Conservation (phyloP, 23 red algal species). For the Agarophyton chilense region DNA sequence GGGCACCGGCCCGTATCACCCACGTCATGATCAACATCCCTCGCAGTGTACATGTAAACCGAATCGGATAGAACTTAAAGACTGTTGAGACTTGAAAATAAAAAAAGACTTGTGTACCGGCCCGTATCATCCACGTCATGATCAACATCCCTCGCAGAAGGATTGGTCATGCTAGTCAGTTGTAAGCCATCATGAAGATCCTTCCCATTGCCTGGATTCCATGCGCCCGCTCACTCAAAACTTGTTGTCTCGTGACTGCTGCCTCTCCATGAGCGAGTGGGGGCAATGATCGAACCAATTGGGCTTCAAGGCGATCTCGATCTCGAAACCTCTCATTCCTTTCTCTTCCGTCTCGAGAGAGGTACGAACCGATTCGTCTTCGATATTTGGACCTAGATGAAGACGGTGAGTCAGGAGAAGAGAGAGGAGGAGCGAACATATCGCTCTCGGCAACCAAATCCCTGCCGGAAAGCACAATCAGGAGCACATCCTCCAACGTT, state of each 20-base stretch:
- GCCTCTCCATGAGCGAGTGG: slow-evolving; percentile 44
- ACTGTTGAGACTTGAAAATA: neutral
- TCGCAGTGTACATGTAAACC: neutral
- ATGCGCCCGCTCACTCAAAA: slow-evolving; percentile 63
- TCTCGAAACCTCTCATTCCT: neutral
- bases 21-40: neutral
- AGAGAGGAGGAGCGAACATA: slow-evolving; percentile 7
- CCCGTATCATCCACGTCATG: neutral
- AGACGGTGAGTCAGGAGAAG: neutral
- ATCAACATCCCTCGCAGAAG: neutral
- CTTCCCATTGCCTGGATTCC: slow-evolving; percentile 69
- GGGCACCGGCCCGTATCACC: neutral
- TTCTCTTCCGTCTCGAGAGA: slow-evolving; percentile 6
- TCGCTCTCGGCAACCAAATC: slow-evolving; percentile 61
- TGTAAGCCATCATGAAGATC: slow-evolving; percentile 68
- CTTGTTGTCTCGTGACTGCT: slow-evolving; percentile 48
- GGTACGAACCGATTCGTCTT: slow-evolving; percentile 22
- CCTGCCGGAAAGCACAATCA: slow-evolving; percentile 61
- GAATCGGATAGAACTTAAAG: neutral
- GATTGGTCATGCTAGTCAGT: neutral
- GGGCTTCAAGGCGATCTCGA: slow-evolving; percentile 3
- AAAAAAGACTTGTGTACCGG: neutral
- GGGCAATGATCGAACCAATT: slow-evolving; percentile 28
- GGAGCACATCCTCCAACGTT: slow-evolving; percentile 63
- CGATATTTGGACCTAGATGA: neutral